Evolutionary conservation across 441 rosid genomes (phyloP), one percentile per base, ranked within the genome.

Genomic region (Populus hybrid): DNA sequence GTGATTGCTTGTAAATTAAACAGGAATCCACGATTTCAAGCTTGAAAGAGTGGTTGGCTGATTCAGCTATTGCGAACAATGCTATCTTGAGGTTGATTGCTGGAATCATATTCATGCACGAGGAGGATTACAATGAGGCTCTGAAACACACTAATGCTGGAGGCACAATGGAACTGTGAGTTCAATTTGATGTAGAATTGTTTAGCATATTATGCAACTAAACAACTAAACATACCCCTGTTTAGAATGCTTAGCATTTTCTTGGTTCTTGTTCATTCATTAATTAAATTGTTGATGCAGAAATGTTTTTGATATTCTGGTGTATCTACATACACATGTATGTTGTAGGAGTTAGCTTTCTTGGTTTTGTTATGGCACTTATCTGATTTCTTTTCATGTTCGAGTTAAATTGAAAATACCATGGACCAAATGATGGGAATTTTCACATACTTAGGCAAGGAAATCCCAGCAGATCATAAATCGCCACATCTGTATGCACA

Each of bases 141-240:
- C 89, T 95, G 76, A 95, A 94, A 81, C 95, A 95, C 87, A 93
- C 97, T 21, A 86, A 95, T 84, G 82, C 92, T 75, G 99, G 99
- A 67, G 97, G 99, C 75, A 91, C 97, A 46, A 89, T 95, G 98
- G 99, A 94, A 76, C 83, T 95, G 99, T 95, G 82, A 91, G 97
- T 86, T 65, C 3, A 14, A 18, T 78, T 67, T 28, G 57, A n/a
- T 40, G 26, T 66, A 6, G 12, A 3, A 34, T 35, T 35, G 18
- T 21, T 34, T 46, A 28, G 64, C 61, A 53, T 18, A 53, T 18
- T 53, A 53, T 18, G 61, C 8, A 16, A 18, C 8, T 53, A 35
- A 46, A 14, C 16, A 61, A 46, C 50, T 64, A 28, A 5, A 7
- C 7, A 2, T 21, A 40, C n/a, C 40, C 50, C 65, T 69, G 16